Base-by-base conservation (phyloP, 169 alveolate genomes). In the Eimeria necatrix region DNA sequence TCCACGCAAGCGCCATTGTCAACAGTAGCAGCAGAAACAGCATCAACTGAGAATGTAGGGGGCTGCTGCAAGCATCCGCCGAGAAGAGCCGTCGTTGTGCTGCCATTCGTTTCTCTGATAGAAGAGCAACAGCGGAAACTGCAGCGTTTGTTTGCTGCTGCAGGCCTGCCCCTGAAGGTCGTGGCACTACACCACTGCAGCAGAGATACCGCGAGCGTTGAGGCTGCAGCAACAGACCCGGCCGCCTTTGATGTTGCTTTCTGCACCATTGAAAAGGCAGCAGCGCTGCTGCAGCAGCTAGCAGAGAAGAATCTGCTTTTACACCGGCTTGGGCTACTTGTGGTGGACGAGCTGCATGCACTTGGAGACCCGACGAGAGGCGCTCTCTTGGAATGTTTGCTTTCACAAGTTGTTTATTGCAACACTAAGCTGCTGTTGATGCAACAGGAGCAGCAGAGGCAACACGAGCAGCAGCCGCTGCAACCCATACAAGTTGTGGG, bases 211-310 rank as follows among this genome's bases (percentile, higher is more conserved):
- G 24, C 61, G 22, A 8, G 48, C 16, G 9, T 22, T 18, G 41
- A 26, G 18, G 18, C 68, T 4, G 81, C 22, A 32, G 91, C 26
- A 10, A 18, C 12, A 14, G 68, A 56, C 2, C 68, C 68, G 52
- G 98, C 96, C 49, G 96, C 60, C n/a, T 85, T 94, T 49, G 97
- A 96, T 88, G 73, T 97, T 4, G 96, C 97, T 22, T 76, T 97
- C 20, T 97, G 98, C 51, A 97, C 98, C n/a, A 91, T 97, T 20
- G 98, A 97, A 93, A 97, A 97, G 96, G 98, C 98, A 8, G 96
- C 95, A 88, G 71, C 95, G 32, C 61, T 97, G n/a, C 61, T 97
- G 22, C 96, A 96, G 71, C 88, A 12, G 1, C 84, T 87, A 7
- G 41, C 87, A 18, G 88, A 89, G 53, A 59, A 70, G 56, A 53